phyloP scores from a whole-genome alignment of 2,329 filamentous ascomycete genomes.

The Xylaria sp. region DNA sequence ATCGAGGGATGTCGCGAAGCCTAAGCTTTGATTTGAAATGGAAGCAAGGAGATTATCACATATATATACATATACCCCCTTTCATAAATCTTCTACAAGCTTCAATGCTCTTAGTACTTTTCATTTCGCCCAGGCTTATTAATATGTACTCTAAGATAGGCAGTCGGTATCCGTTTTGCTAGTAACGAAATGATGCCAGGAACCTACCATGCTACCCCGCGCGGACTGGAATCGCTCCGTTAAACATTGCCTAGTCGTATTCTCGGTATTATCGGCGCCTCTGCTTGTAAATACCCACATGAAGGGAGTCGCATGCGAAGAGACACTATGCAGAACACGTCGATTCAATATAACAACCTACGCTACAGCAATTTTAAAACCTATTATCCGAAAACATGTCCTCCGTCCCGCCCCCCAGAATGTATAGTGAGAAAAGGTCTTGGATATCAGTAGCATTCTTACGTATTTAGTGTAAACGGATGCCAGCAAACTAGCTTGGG shows the following conservation, averaged over 20 bases:
- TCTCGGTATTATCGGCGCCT: background rate
- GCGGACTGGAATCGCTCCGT: background rate
- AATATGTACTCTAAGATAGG: background rate
- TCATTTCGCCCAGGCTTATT: background rate
- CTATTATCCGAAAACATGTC: background rate
- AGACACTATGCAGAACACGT: background rate
- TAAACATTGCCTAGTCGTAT: background rate
- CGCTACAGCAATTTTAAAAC: background rate
- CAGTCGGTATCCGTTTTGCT: too few relatives aligned
- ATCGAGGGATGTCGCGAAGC: background rate
- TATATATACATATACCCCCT: background rate
- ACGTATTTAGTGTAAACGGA: too few relatives aligned
- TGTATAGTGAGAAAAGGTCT: background rate
- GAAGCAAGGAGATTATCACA: background rate
- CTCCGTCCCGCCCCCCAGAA: background rate
- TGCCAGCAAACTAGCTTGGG: too few relatives aligned
- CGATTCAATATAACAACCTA: background rate
- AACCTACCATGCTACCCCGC: too few relatives aligned
- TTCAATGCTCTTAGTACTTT: background rate
- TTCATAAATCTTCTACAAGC: background rate
- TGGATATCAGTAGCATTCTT: too few relatives aligned
- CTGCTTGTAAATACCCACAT: background rate
- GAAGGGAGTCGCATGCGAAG: background rate
- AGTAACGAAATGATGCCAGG: too few relatives aligned
- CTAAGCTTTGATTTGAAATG: background rate